These are phyloP conservation scores for Boletus rex-veris DNA, from an alignment of 768 basidiomycete species.

Conservation along the genomic window DNA sequence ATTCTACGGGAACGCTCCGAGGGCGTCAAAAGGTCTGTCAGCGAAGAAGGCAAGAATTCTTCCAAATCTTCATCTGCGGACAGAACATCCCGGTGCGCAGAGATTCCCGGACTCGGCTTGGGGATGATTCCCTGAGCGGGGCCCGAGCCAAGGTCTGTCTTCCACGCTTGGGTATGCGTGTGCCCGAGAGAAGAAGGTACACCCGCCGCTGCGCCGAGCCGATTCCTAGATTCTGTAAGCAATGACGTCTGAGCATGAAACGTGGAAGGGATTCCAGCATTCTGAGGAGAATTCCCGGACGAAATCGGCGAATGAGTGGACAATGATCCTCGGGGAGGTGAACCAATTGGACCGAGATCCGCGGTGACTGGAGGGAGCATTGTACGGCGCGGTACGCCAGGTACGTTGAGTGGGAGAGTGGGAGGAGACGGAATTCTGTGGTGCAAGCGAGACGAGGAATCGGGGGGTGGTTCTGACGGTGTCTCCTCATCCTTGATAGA, in stretches of 20 bases:
- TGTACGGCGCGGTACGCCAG: constrained; percentile 47
- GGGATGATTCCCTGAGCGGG: constrained; percentile 12
- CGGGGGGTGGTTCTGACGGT: constrained; percentile 3
- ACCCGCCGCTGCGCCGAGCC: constrained; percentile 35
- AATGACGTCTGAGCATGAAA: constrained; percentile 69
- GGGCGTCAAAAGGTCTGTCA: constrained; percentile 87
- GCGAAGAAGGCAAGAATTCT: constrained; percentile 83
- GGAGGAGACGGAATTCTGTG: constrained; percentile 40
- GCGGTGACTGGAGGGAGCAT: constrained; percentile 36
- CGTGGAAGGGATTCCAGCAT: constrained; percentile 52
- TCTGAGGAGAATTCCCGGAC: constrained; percentile 36
- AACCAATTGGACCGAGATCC: constrained; percentile 83
- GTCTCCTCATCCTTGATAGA: constrained; percentile 3
- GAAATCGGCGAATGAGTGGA: constrained; percentile 54
- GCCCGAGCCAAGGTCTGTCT: constrained; percentile 23
- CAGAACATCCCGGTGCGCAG: constrained; percentile 43
- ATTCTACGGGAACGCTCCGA: constrained; percentile 81
- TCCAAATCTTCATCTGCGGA: constrained; percentile 68
- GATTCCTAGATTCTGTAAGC: constrained; percentile 37
- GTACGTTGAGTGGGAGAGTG: constrained; percentile 50
- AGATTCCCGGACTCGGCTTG: constrained; percentile 8
- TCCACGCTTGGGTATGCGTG: constrained; percentile 25
- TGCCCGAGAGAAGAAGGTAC: constrained; percentile 62
- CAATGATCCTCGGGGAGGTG: constrained; percentile 56
- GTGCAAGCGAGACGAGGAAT: constrained; percentile 12